Evolutionary conservation across 164 flowering plant species (phyloP).

Genomic region (Magnolia sinica): DNA sequence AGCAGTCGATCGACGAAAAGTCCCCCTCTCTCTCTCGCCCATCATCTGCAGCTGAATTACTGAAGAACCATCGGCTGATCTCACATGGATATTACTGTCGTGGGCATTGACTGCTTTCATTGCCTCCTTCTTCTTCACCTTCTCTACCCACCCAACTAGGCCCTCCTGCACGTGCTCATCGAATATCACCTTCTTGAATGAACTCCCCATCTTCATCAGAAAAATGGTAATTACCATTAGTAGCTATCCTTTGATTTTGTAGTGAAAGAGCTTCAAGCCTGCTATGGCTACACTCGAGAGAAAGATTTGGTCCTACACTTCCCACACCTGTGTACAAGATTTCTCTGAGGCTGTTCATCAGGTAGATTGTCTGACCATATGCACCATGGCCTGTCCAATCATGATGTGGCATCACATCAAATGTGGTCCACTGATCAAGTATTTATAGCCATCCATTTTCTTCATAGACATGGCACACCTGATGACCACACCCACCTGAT

Average conservation of each 20-base stretch:
- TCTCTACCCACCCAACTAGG: constrained; percentile 47
- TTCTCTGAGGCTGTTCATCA: too few species aligned
- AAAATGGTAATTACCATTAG: neutral
- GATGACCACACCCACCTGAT: too few species aligned
- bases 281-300: neutral
- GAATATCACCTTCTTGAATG: constrained; percentile 43
- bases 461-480: too few species aligned
- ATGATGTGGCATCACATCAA: too few species aligned
- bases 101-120: constrained; percentile 14
- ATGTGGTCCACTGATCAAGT: too few species aligned
- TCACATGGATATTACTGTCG: constrained; percentile 8
- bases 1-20: too few species aligned
- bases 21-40: neutral
- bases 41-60: constrained; percentile 23
- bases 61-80: constrained; percentile 20
- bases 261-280: neutral
- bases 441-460: too few species aligned
- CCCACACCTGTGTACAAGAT: too few species aligned
- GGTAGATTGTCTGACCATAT: too few species aligned
- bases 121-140: constrained; percentile 40
- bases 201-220: constrained; percentile 58
- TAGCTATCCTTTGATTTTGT: neutral
- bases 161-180: constrained; percentile 39
- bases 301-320: too few species aligned
- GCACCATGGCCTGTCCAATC: too few species aligned